phyloP scores from a whole-genome alignment of 1,139 yeast species.

The Blastobotrys raffinosifermentans region DNA sequence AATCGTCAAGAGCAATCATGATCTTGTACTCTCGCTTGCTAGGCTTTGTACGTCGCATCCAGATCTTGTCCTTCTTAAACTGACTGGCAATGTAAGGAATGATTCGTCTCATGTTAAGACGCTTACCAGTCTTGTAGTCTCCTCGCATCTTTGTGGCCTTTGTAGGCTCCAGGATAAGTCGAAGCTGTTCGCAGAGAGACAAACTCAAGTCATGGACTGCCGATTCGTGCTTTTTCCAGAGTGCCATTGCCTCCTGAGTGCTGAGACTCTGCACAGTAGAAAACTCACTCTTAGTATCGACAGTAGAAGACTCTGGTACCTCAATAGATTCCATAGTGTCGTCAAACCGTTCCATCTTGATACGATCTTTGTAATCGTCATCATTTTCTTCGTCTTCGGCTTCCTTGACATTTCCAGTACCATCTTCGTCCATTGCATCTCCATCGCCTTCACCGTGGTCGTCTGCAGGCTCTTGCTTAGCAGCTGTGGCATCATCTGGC shows the following conservation, averaged over 20 bases:
- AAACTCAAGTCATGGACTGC: slow-evolving; percentile 85
- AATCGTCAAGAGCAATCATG: slow-evolving; percentile 96
- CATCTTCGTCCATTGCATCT: slow-evolving; percentile 12
- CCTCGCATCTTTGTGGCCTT: slow-evolving; percentile 90
- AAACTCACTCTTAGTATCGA: too few relatives aligned
- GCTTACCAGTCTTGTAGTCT: slow-evolving; percentile 94
- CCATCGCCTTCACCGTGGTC: slow-evolving; percentile 9
- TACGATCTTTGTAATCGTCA: slow-evolving; percentile 36
- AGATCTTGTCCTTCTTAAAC: slow-evolving; percentile 94
- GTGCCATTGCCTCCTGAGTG: slow-evolving; percentile 57
- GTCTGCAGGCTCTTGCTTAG: slow-evolving; percentile 35
- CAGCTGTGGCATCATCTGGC: slow-evolving; percentile 71
- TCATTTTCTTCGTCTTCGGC: slow-evolving; percentile 24
- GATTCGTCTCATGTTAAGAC: slow-evolving; percentile 94
- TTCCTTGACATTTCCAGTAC: slow-evolving; percentile 15
- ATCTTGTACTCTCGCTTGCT: slow-evolving; percentile 96
- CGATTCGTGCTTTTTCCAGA: slow-evolving; percentile 79
- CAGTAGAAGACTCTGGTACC: background rate
- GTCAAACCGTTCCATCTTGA: slow-evolving; percentile 19
- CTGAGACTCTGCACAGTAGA: background rate
- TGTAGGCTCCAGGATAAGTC: slow-evolving; percentile 92
- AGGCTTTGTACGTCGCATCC: slow-evolving; percentile 97
- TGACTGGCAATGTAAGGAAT: slow-evolving; percentile 97
- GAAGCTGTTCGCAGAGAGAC: slow-evolving; percentile 83
- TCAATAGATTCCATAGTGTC: background rate